Evolutionary conservation across 2,329 filamentous ascomycete genomes (phyloP).

Genomic region (Zopfia rhizophila): DNA sequence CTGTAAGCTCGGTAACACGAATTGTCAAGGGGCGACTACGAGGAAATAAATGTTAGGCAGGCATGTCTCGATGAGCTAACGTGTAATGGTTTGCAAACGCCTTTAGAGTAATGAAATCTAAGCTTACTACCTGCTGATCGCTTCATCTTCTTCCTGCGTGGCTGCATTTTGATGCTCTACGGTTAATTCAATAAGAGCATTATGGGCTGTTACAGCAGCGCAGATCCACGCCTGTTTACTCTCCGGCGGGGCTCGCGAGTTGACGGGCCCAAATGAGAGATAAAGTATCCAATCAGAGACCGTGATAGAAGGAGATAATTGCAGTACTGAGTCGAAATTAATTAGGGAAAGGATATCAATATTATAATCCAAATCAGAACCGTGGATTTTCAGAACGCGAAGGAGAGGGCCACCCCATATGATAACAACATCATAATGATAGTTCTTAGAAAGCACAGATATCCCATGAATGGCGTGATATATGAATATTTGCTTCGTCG

Average conservation of each 20-base stretch:
- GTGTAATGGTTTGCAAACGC: background rate
- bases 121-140: slow-evolving; percentile 17
- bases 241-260: slow-evolving; percentile 8
- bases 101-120: slow-evolving; percentile 1
- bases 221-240: slow-evolving; percentile 15
- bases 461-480: slow-evolving; percentile 82
- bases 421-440: slow-evolving; percentile 37
- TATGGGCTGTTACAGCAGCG: slow-evolving; percentile 80
- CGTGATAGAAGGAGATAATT: slow-evolving; percentile 31
- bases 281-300: slow-evolving; percentile 53
- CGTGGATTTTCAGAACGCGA: slow-evolving; percentile 53
- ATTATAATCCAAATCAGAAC: slow-evolving; percentile 33
- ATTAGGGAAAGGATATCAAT: slow-evolving; percentile 22
- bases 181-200: slow-evolving; percentile 73
- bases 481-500: slow-evolving; percentile 65
- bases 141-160: slow-evolving; percentile 11
- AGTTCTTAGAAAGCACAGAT: slow-evolving; percentile 50
- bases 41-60: slow-evolving; percentile 14
- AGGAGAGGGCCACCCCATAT: slow-evolving; percentile 57
- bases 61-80: background rate
- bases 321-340: slow-evolving; percentile 11
- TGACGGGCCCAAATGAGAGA: slow-evolving; percentile 25
- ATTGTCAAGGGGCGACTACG: slow-evolving; percentile 23
- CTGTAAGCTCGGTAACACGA: slow-evolving; percentile 62
- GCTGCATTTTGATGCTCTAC: slow-evolving; percentile 19